Conservation (phyloP, 768 basidiomycete species). For the Mycena galericulata region DNA sequence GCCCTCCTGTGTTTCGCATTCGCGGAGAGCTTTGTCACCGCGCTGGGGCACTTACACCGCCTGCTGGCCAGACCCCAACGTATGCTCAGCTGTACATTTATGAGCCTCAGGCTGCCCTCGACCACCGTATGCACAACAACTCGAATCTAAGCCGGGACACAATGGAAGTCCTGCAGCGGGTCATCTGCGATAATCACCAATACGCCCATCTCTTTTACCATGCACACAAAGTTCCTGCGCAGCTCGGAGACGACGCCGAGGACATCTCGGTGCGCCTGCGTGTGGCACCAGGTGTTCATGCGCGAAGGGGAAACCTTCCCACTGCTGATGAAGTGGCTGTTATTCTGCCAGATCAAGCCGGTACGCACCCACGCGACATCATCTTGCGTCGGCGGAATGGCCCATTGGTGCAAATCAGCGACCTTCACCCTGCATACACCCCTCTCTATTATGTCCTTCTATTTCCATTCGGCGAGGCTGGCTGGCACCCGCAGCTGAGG, state of each 20-base stretch:
- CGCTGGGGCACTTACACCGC: slow-evolving; percentile 48
- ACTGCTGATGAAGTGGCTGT: slow-evolving; percentile 30
- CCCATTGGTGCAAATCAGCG: slow-evolving; percentile 41
- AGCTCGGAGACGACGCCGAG: slow-evolving; percentile 24
- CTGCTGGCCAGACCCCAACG: slow-evolving; percentile 29
- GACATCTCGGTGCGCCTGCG: slow-evolving; percentile 37
- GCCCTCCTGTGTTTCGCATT: slow-evolving; percentile 43
- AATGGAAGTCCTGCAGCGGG: slow-evolving; percentile 34
- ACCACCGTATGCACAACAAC: slow-evolving; percentile 32
- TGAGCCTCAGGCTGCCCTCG: slow-evolving; percentile 43
- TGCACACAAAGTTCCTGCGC: slow-evolving; percentile 37
- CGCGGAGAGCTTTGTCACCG: slow-evolving; percentile 47
- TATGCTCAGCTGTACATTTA: slow-evolving; percentile 58
- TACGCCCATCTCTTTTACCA: slow-evolving; percentile 36
- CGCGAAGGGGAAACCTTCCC: slow-evolving; percentile 50
- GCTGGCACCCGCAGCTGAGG: slow-evolving; percentile 42
- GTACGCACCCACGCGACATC: slow-evolving; percentile 12
- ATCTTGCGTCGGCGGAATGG: slow-evolving; percentile 30
- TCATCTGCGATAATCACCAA: slow-evolving; percentile 21
- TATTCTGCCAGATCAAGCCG: background rate
- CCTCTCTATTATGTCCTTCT: slow-evolving; percentile 52
- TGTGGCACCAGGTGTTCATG: slow-evolving; percentile 35
- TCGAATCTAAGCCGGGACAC: slow-evolving; percentile 11
- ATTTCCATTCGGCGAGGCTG: slow-evolving; percentile 47
- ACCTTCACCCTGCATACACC: slow-evolving; percentile 39